A percentile compares a stretch with the other conserved stretches of the same genome.
phyloP scores from a whole-genome alignment of 2,329 filamentous ascomycete genomes.

The Rutstroemia sp. region DNA sequence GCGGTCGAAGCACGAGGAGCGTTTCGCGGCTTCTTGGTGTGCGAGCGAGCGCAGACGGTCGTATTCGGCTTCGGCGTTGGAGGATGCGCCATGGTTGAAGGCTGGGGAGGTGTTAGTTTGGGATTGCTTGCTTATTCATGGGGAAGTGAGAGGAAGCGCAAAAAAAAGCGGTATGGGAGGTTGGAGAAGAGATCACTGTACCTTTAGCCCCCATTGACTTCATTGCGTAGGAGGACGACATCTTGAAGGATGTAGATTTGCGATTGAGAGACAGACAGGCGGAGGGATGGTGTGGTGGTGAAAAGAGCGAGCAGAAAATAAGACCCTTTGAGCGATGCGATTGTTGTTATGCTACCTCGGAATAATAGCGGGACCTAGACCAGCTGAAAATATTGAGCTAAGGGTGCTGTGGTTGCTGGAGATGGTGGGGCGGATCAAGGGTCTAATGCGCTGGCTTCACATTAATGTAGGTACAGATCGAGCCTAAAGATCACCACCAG shows the following conservation, averaged over 20 bases:
- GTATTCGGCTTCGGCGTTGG: conserved; percentile 75
- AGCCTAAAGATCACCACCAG: too few relatives aligned
- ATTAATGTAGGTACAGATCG: too few relatives aligned
- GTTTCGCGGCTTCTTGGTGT: conserved; percentile 71
- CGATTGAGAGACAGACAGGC: not conserved
- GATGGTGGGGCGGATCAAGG: too few relatives aligned
- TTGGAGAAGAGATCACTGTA: not conserved
- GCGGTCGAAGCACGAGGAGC: conserved; percentile 67
- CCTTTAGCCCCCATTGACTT: conserved; percentile 39
- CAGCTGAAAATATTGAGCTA: not conserved
- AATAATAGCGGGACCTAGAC: not conserved
- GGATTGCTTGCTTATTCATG: not conserved
- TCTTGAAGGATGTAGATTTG: conserved; percentile 30
- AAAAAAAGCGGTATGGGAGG: not conserved
- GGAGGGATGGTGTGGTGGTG: not conserved
- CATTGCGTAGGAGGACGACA: conserved; percentile 39
- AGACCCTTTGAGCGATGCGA: too few relatives aligned
- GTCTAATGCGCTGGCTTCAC: too few relatives aligned
- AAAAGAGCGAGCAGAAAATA: too few relatives aligned
- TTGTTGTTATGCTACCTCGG: not conserved
- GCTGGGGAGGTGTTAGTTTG: conserved; percentile 38
- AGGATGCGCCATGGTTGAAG: conserved; percentile 65
- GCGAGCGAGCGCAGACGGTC: conserved; percentile 82
- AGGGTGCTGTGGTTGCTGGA: too few relatives aligned
- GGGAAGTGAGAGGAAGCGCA: not conserved